Percentiles rank a stretch among this genome's conserved stretches.
phyloP scores from a whole-genome alignment of 2,329 filamentous ascomycete species.

The Fusarium sublunatum region DNA sequence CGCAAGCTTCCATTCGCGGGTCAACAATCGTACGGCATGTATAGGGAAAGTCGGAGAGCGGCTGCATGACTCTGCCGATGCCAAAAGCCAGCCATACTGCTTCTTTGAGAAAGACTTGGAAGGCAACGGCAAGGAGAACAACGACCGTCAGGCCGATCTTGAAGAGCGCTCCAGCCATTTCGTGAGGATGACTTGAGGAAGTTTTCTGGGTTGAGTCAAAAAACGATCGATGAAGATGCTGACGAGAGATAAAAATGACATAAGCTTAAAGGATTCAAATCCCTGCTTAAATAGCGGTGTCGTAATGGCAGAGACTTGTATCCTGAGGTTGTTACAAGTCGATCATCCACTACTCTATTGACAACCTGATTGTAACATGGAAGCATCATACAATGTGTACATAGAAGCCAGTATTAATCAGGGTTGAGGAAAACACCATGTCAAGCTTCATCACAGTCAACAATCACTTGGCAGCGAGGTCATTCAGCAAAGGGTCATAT shows the following conservation, averaged over 20 bases:
- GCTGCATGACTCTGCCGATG: conserved; percentile 35
- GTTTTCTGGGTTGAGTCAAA: background rate
- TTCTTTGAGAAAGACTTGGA: conserved; percentile 41
- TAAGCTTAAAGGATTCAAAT: background rate
- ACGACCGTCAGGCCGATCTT: conserved; percentile 33
- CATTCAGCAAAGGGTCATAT: background rate
- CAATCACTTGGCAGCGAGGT: background rate
- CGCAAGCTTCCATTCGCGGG: conserved; percentile 36
- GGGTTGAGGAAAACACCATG: no score
- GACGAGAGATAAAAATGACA: background rate
- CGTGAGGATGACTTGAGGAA: background rate
- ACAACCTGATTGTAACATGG: no score
- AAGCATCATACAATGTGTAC: no score
- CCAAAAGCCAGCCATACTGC: conserved; percentile 40
- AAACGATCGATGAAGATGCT: background rate
- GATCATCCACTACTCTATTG: background rate
- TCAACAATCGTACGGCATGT: conserved; percentile 40
- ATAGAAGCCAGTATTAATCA: no score
- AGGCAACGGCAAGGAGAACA: conserved; percentile 30
- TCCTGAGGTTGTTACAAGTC: background rate
- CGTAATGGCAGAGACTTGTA: no score
- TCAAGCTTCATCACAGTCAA: no score
- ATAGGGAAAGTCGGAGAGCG: conserved; percentile 42
- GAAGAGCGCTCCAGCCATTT: conserved; percentile 22
- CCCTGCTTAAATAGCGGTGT: background rate